These are phyloP conservation scores for Auricularia heimuer DNA, from an alignment of 768 basidiomycete species.

Conservation along the genomic window DNA sequence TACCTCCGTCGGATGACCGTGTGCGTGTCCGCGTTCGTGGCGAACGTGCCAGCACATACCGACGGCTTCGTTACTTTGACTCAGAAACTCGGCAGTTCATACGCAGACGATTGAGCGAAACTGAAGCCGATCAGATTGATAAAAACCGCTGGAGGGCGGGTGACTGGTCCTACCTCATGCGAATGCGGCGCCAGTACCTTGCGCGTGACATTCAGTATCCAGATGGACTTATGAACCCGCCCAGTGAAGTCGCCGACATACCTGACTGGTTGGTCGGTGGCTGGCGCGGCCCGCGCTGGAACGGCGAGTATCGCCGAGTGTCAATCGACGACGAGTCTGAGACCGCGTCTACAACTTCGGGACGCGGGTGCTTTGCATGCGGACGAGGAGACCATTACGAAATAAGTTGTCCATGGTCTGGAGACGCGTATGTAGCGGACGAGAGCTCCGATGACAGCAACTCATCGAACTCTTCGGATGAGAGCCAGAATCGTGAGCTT, in stretches of 20 bases:
- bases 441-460: no score
- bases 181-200: background rate
- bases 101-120: background rate
- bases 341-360: background rate
- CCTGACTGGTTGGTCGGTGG: background rate
- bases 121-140: background rate
- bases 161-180: background rate
- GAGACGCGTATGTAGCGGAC: no score
- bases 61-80: background rate
- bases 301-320: background rate
- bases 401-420: background rate
- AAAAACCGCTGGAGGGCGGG: background rate
- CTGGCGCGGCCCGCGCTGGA: background rate
- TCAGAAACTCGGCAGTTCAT: background rate
- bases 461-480: no score
- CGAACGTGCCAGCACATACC: background rate
- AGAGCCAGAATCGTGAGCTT: no score
- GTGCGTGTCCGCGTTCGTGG: background rate
- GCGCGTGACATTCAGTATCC: background rate
- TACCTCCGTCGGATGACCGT: background rate
- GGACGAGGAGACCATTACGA: background rate
- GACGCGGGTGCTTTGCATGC: background rate
- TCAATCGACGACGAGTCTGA: background rate
- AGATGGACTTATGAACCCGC: background rate
- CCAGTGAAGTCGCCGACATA: background rate